Percentiles rank a stretch among this genome's conserved stretches.
Conservation (phyloP, 1,284 basidiomycete species). For the Porogramme epimiltina region DNA sequence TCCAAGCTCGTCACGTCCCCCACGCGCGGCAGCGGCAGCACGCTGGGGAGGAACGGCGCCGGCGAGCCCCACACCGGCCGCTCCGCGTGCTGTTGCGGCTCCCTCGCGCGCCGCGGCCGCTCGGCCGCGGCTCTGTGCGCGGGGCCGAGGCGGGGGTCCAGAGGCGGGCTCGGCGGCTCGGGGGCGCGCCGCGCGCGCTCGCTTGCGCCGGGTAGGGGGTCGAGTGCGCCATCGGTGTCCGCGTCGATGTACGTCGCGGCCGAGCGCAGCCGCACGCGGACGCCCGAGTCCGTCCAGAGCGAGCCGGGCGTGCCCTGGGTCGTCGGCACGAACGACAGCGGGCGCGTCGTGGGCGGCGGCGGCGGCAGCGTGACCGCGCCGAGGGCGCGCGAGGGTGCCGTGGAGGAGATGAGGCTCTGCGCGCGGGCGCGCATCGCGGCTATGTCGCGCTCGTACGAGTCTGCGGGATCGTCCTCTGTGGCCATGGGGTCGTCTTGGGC, state of each 20-base stretch:
- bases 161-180: constrained; percentile 10
- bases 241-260: constrained; percentile 6
- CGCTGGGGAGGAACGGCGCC: constrained; percentile 25
- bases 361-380: constrained; percentile 9
- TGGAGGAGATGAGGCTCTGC: constrained; percentile 16
- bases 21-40: constrained; percentile 25
- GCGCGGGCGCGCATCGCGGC: constrained; percentile 31
- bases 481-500: constrained; percentile 27
- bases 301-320: constrained; percentile 20
- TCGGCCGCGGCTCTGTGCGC: background rate
- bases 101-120: background rate
- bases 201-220: background rate
- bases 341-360: constrained; percentile 16
- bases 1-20: constrained; percentile 12
- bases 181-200: no score
- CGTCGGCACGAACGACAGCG: constrained; percentile 21
- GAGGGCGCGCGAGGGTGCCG: constrained; percentile 9
- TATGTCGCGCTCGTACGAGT: constrained; percentile 30
- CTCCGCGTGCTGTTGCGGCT: background rate
- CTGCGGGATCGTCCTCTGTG: constrained; percentile 23
- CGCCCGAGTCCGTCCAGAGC: constrained; percentile 21
- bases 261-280: constrained; percentile 17
- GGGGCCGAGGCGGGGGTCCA: background rate
- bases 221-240: background rate
- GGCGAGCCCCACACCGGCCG: constrained; percentile 26